A percentile compares a stretch with the other conserved stretches of the same genome.
phyloP scores from a whole-genome alignment of 2,329 filamentous ascomycete species.

The Ascochyta fabae region DNA sequence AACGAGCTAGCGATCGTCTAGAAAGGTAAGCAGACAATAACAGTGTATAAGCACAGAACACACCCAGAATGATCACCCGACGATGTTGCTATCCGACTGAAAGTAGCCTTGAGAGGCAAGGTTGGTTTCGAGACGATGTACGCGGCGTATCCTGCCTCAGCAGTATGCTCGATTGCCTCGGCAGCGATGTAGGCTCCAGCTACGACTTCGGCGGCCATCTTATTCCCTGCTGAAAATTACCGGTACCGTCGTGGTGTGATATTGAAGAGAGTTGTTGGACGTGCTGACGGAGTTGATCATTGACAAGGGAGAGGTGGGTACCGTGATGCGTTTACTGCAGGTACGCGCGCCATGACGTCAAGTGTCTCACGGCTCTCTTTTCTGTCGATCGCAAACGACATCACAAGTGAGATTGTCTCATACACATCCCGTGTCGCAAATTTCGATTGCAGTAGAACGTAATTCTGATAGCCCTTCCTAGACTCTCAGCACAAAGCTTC shows the following conservation, averaged over 20 bases:
- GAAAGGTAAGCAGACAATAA: slow-evolving; percentile 11
- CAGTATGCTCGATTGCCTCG: slow-evolving; percentile 51
- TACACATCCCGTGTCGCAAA: background rate
- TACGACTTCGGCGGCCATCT: slow-evolving; percentile 52
- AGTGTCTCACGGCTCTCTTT: slow-evolving; percentile 6
- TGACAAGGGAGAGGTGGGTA: background rate
- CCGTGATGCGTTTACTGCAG: slow-evolving; percentile 6
- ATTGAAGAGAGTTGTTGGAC: background rate
- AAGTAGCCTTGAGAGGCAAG: slow-evolving; percentile 52
- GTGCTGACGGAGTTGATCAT: background rate
- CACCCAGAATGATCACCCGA: slow-evolving; percentile 45
- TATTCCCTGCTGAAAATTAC: background rate
- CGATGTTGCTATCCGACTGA: slow-evolving; percentile 49
- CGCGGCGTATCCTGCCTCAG: slow-evolving; percentile 49
- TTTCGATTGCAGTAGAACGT: background rate
- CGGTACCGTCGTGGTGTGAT: background rate
- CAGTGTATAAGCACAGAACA: background rate
- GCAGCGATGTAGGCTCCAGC: slow-evolving; percentile 46
- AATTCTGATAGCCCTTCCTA: background rate
- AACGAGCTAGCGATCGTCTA: slow-evolving; percentile 41
- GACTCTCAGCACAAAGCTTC: background rate
- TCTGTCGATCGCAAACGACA: slow-evolving; percentile 1
- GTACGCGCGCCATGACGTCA: slow-evolving; percentile 18
- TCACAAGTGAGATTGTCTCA: background rate
- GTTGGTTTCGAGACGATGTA: slow-evolving; percentile 53